Evolutionary conservation across 1,139 yeast species (phyloP).

Genomic region (Pichia sp.): DNA sequence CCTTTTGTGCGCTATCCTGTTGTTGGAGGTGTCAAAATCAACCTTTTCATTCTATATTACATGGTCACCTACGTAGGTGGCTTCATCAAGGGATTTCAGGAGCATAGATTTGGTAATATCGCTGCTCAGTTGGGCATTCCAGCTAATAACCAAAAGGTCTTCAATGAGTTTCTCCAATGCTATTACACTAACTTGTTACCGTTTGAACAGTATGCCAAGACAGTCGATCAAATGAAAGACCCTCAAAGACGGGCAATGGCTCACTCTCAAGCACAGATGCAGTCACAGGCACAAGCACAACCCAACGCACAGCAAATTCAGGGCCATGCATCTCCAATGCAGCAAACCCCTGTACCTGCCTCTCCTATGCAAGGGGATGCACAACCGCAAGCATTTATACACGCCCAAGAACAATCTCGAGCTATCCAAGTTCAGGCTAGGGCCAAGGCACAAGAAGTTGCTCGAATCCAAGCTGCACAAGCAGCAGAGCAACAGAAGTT

Average conservation of each 20-base stretch:
- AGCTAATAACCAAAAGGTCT: slow-evolving; percentile 30
- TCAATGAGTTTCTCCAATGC: slow-evolving; percentile 52
- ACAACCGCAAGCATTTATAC: slow-evolving; percentile 11
- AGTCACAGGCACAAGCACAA: slow-evolving; percentile 13
- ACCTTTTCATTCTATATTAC: slow-evolving; percentile 61
- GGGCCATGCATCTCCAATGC: no score
- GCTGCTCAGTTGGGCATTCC: slow-evolving; percentile 46
- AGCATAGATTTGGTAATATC: slow-evolving; percentile 43
- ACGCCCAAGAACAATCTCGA: no score
- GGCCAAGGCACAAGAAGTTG: not conserved
- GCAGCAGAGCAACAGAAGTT: no score
- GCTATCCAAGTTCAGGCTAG: not conserved
- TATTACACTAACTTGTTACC: slow-evolving; percentile 59
- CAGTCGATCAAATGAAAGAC: slow-evolving; percentile 63
- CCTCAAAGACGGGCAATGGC: slow-evolving; percentile 32
- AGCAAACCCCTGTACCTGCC: slow-evolving; percentile 15
- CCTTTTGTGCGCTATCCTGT: slow-evolving; percentile 60
- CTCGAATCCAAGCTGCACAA: slow-evolving; percentile 4
- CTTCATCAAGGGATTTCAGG: slow-evolving; percentile 45
- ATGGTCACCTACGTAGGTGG: slow-evolving; percentile 75
- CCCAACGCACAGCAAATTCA: slow-evolving; percentile 22
- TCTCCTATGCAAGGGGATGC: slow-evolving; percentile 5
- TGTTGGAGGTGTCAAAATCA: slow-evolving; percentile 57
- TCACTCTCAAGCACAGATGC: slow-evolving; percentile 14
- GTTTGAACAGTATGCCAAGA: slow-evolving; percentile 64